Evolutionary conservation across 176 grass and related monocot genomes (phyloP).

Genomic region (bread wheat (Triticum aestivum)): DNA sequence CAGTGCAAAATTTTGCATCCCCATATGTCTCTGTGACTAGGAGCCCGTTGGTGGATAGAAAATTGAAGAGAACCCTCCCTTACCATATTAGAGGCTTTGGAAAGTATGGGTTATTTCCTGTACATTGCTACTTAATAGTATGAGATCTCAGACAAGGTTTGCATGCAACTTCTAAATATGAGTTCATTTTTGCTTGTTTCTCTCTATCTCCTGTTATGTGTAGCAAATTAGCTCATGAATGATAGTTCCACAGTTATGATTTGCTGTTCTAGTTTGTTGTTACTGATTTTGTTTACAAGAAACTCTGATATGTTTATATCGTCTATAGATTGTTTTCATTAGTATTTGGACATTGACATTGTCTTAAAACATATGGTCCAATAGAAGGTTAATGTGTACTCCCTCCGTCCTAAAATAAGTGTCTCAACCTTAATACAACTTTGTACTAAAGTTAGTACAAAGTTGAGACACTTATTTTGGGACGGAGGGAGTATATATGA

Average conservation of each 20-base stretch:
- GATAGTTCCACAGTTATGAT: not conserved
- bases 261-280: not conserved
- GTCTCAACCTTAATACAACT: too few relatives aligned
- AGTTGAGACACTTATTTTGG: too few relatives aligned
- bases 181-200: not conserved
- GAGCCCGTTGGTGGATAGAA: not conserved
- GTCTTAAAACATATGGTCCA: not conserved
- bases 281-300: not conserved
- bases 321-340: not conserved
- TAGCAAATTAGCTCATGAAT: not conserved
- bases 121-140: not conserved
- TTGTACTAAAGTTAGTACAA: too few relatives aligned
- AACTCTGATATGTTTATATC: not conserved
- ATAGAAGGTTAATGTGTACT: not conserved
- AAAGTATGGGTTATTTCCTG: not conserved
- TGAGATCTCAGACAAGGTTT: not conserved
- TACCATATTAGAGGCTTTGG: not conserved
- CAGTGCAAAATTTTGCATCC: not conserved
- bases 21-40: not conserved
- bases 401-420: too few relatives aligned
- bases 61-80: constrained; percentile 5
- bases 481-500: too few relatives aligned
- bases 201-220: not conserved
- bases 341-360: not conserved
- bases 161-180: not conserved